Evolutionary conservation across 2,329 filamentous ascomycete species (phyloP).

Genomic region (Alternaria hordeiaustralica): DNA sequence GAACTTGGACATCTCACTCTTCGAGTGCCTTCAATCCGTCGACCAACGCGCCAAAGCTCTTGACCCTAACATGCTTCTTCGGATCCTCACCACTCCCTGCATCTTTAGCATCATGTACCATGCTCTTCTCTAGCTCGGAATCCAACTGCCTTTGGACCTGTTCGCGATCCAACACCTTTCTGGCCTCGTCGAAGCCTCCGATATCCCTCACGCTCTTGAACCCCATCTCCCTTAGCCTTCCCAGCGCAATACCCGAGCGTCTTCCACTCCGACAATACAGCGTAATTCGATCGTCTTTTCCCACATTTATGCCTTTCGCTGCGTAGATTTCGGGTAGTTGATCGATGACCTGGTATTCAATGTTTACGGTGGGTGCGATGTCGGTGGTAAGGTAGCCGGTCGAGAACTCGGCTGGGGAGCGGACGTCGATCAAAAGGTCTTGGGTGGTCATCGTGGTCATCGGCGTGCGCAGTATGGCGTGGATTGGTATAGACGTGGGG

Average conservation of each 20-base stretch:
- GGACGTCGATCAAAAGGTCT: slow-evolving; percentile 45
- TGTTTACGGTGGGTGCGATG: slow-evolving; percentile 41
- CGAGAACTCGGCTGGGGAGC: slow-evolving; percentile 44
- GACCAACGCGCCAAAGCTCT: slow-evolving; percentile 33
- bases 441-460: slow-evolving; percentile 5
- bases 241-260: slow-evolving; percentile 42
- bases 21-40: slow-evolving; percentile 39
- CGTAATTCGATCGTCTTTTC: slow-evolving; percentile 41
- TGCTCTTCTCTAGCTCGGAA: slow-evolving; percentile 1
- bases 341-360: slow-evolving; percentile 46
- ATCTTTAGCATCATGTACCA: neutral
- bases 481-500: neutral
- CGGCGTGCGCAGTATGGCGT: neutral
- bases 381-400: slow-evolving; percentile 38
- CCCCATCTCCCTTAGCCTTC: slow-evolving; percentile 37
- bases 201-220: slow-evolving; percentile 43
- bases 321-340: slow-evolving; percentile 33
- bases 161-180: slow-evolving; percentile 37
- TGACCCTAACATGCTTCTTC: slow-evolving; percentile 24
- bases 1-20: slow-evolving; percentile 10
- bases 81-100: slow-evolving; percentile 1
- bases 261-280: slow-evolving; percentile 48
- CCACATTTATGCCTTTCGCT: slow-evolving; percentile 20
- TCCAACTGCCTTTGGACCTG: slow-evolving; percentile 25
- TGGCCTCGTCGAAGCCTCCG: slow-evolving; percentile 45